Base-by-base conservation (phyloP, 2,329 filamentous ascomycete species). In the Trichophyton simii region DNA sequence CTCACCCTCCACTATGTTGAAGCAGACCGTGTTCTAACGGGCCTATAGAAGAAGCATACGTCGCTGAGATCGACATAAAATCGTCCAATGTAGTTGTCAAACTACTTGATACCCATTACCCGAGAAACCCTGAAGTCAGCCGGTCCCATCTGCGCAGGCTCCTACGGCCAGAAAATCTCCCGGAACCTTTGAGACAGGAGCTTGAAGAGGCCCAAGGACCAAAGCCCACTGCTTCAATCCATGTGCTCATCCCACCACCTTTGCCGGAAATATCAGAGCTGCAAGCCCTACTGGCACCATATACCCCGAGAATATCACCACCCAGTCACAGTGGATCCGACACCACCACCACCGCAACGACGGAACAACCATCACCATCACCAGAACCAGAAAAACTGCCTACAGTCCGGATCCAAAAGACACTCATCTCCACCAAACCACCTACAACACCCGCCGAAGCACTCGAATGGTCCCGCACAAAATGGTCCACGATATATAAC, bases 401-500 rank as follows among this genome's bases (percentile, higher is more conserved):
- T 41, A 22, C 55, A 41, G 67, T 75, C 11, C 60, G 58, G 9
- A 64, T 76, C n/a, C 64, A 71, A 61, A 66, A 69, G 3, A 71
- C 70, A 8, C 66, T 64, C n/a, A 71, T 79, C 50, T 75, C 76
- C 0, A 67, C 75, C 9, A 69, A 74, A 36, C 74, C 77, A 1
- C 76, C 77, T 3, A 67, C 75, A 54, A 75, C 69, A 36, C 50
- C 65, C 1, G 62, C 66, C n/a, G 75, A 78, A 68, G 74, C 77
- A n/a, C 68, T 73, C 25, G 66, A 67, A 61, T 78, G 76, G 76
- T 71, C 72, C 7, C 69, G 70, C 22, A 72, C 65, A 11, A 67
- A 75, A 50, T 78, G 77, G 77, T 76, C 76, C 0, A 72, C 75
- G 36, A 68, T 70, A 9, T 79, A 71, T 68, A 79, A 79, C 64